Evolutionary conservation across 305 asterid species (phyloP), one percentile per base, ranked within the genome.

Genomic region (Stenogyne calaminthoides): DNA sequence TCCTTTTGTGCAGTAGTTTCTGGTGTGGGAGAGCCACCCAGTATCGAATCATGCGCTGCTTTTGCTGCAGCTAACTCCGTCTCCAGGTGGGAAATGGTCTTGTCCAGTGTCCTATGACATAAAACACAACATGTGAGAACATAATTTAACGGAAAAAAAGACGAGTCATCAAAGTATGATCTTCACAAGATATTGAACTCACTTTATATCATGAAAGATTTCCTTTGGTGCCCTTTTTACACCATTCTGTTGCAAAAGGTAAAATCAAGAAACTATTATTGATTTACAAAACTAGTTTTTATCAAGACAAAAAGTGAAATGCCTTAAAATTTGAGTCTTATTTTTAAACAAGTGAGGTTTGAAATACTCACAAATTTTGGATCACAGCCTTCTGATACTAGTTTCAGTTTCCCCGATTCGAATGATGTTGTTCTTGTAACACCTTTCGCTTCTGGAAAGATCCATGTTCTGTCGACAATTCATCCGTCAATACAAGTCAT

Each of bases 61-160:
- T 88, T 90, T 40, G 98, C 97, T 32, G 92, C 89, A 44, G 91
- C 96, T 58, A 91, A 80, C 77, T 91, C 95, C 96, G 79, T 89
- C 84, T 93, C 96, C 85, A 92, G 78, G 74, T 69, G 82, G 25
- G 97, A 87, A 78, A 92, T 90, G 40, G 95, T 89, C 78, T 86
- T 85, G 82, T 92, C 95, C 76, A 92, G 36, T 40, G 95, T 83
- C 83, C 98, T 92, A 78, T 39, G 10, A 19, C 12, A 68, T 51
- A 62, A 62, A 22, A 25, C 40, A 20, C 7, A 55, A 55, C n/a
- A 7, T 49, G 40, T 10, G 14, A 49, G 56, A 61, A 76, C 54
- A 78, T 32, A 69, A 55, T 37, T 36, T 40, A 58, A 58, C 15
- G 12, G 7, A 32, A 32, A 64, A 27, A 18, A 25, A 25, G 29